phyloP scores from a whole-genome alignment of 2,329 filamentous ascomycete genomes.

The Colletotrichum euphorbiae region DNA sequence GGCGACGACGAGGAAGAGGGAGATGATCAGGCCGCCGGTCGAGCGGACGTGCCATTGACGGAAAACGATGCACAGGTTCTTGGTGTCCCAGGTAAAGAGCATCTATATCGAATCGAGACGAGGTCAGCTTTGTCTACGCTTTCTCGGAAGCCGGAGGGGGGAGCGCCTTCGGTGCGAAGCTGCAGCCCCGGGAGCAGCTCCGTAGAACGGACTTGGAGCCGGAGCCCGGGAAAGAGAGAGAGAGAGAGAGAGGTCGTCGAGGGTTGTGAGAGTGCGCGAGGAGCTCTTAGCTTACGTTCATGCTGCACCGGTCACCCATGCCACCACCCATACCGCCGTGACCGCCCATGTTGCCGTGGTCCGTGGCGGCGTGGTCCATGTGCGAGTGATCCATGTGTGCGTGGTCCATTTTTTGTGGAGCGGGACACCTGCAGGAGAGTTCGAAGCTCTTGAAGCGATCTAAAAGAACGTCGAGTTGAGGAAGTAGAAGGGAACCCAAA shows the following conservation, averaged over 20 bases:
- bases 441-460: neutral
- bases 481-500: conserved; percentile 9
- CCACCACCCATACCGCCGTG: conserved; percentile 66
- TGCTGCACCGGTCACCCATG: conserved; percentile 80
- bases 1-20: conserved; percentile 83
- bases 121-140: conserved; percentile 36
- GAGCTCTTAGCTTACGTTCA: conserved; percentile 76
- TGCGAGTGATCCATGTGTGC: conserved; percentile 56
- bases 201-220: neutral
- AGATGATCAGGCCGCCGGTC: conserved; percentile 79
- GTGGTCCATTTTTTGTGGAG: neutral
- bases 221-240: neutral
- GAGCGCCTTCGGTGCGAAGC: too few species aligned
- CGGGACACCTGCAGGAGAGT: neutral
- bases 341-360: conserved; percentile 58
- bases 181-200: too few species aligned
- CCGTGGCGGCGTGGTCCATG: conserved; percentile 60
- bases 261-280: neutral
- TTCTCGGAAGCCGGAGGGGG: neutral
- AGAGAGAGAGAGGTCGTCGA: neutral
- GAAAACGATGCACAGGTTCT: conserved; percentile 96
- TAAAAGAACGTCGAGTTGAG: neutral
- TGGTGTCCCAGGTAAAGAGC: conserved; percentile 97
- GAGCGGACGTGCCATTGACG: conserved; percentile 87
- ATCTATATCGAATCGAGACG: conserved; percentile 67